Percentiles rank a stretch among this genome's conserved stretches.
phyloP scores from a whole-genome alignment of 73 alveolate genomes.

The Paramecium pentaurelia region DNA sequence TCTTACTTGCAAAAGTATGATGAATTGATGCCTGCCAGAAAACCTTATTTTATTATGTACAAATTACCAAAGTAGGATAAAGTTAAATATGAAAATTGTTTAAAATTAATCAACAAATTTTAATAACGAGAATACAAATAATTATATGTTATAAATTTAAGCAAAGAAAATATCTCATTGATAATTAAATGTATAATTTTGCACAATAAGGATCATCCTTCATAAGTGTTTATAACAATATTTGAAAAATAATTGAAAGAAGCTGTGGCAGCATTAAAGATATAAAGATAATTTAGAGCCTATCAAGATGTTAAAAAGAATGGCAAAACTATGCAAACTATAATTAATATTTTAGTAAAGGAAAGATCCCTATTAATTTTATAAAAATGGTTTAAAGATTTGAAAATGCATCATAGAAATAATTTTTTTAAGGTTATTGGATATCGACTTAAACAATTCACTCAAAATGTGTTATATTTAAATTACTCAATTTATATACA shows the following conservation, averaged over 20 bases:
- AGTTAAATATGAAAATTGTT: background rate
- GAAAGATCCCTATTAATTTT: background rate
- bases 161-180: background rate
- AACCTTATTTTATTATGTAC: background rate
- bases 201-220: background rate
- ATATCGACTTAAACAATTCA: background rate
- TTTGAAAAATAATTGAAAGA: conserved; percentile 5
- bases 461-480: background rate
- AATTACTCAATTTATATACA: background rate
- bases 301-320: background rate
- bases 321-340: background rate
- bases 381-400: background rate
- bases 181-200: background rate
- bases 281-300: conserved; percentile 1
- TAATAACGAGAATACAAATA: background rate
- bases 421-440: background rate
- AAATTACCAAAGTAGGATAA: background rate
- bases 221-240: background rate
- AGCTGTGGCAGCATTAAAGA: conserved; percentile 5
- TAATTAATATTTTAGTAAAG: background rate
- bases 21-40: conserved; percentile 21
- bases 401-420: background rate
- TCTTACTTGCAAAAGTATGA: background rate
- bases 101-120: background rate
- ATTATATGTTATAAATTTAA: background rate